phyloP scores from a whole-genome alignment of 2,329 filamentous ascomycete species.

The Penicillium sp. region DNA sequence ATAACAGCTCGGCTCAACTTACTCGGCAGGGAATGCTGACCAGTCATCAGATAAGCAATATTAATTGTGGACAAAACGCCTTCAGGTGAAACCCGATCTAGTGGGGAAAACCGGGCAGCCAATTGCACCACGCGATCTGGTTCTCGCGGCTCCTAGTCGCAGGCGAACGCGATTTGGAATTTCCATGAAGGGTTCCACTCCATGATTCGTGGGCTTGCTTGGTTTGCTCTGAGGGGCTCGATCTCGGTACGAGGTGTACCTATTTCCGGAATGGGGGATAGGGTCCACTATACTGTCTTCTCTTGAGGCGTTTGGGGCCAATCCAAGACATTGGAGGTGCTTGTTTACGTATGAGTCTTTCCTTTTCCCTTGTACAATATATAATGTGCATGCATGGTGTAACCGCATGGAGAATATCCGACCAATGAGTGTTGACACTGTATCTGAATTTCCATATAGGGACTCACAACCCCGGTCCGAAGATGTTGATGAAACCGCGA shows the following conservation, averaged over 20 bases:
- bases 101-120: constrained; percentile 12
- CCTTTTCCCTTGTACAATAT: not conserved
- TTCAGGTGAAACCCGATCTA: constrained; percentile 16
- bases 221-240: not conserved
- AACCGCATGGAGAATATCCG: not conserved
- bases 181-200: not conserved
- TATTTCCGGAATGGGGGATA: not conserved
- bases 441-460: not conserved
- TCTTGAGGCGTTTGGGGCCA: not conserved
- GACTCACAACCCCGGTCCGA: no score
- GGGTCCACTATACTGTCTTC: not conserved
- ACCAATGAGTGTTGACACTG: not conserved
- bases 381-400: not conserved
- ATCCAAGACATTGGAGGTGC: not conserved
- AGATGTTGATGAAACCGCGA: not conserved
- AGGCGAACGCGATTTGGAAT: not conserved
- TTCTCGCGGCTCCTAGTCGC: constrained; percentile 1
- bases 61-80: constrained; percentile 8
- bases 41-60: not conserved
- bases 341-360: not conserved
- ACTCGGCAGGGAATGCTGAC: not conserved
- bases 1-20: not conserved
- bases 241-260: not conserved
- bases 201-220: not conserved
- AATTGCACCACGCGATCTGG: constrained; percentile 8